Conservation (phyloP, 2,329 filamentous ascomycete genomes). For the Aspergillaceae sp. region DNA sequence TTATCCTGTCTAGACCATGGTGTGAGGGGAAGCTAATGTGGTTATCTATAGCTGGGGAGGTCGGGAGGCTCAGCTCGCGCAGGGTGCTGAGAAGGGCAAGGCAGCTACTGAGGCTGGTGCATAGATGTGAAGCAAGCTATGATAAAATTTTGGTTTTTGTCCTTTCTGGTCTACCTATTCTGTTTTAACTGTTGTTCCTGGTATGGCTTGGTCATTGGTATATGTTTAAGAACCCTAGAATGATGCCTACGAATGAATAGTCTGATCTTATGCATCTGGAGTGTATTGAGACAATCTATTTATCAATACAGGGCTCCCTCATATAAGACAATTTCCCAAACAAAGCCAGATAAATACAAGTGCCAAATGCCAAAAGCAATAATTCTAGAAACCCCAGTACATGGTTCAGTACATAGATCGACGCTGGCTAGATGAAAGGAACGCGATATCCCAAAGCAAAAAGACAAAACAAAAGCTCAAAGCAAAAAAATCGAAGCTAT, state of each 20-base stretch:
- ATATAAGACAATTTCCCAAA: neutral
- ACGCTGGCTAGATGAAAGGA: neutral
- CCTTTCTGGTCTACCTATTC: constrained; percentile 2
- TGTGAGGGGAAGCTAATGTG: neutral
- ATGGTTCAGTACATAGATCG: neutral
- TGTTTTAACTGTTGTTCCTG: neutral
- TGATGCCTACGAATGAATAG: too few species aligned
- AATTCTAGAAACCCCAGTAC: neutral
- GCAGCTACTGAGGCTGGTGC: constrained; percentile 21
- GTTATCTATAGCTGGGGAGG: constrained; percentile 30
- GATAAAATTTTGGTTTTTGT: neutral
- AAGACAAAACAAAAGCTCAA: constrained; percentile 1
- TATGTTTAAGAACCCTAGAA: too few species aligned
- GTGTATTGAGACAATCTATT: neutral
- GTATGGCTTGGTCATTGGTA: too few species aligned
- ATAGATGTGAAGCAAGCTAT: constrained; percentile 9
- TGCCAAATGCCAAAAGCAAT: neutral
- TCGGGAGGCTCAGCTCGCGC: constrained; percentile 31
- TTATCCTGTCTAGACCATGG: neutral
- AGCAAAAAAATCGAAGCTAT: neutral
- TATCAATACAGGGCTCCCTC: neutral
- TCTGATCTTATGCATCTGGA: neutral
- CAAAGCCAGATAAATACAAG: neutral
- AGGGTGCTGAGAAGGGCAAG: constrained; percentile 23
- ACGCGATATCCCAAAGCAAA: neutral